These are phyloP conservation scores for Amanita phalloides DNA, from an alignment of 768 basidiomycete genomes.

Conservation along the genomic window DNA sequence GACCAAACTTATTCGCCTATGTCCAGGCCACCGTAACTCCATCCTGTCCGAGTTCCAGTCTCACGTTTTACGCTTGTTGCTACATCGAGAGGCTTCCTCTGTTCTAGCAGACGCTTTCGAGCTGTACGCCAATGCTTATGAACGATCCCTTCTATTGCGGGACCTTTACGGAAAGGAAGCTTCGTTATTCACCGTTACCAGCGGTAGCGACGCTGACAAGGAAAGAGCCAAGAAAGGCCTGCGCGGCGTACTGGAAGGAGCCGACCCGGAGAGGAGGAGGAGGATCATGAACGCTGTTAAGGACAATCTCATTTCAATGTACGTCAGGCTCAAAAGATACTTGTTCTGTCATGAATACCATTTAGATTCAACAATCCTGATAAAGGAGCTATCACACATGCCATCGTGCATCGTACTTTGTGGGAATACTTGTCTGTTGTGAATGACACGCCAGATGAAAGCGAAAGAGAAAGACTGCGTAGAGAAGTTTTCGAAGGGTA, in stretches of 20 bases:
- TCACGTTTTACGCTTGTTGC: slow-evolving; percentile 62
- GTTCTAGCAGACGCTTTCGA: slow-evolving; percentile 87
- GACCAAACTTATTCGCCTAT: slow-evolving; percentile 66
- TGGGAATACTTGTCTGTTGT: slow-evolving; percentile 77
- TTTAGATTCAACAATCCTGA: slow-evolving; percentile 83
- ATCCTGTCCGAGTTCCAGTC: slow-evolving; percentile 77
- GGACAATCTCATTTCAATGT: slow-evolving; percentile 72
- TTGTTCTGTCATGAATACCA: background rate
- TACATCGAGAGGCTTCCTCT: slow-evolving; percentile 76
- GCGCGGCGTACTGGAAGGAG: slow-evolving; percentile 52
- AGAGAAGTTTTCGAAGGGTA: slow-evolving; percentile 78
- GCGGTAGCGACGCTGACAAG: slow-evolving; percentile 50
- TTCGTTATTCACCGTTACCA: slow-evolving; percentile 45
- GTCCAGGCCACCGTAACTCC: slow-evolving; percentile 60
- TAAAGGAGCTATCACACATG: slow-evolving; percentile 80
- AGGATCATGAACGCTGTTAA: slow-evolving; percentile 61
- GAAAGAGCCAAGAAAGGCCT: slow-evolving; percentile 59
- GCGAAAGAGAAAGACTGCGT: slow-evolving; percentile 63
- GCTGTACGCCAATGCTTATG: slow-evolving; percentile 76
- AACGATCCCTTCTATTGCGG: slow-evolving; percentile 67
- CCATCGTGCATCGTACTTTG: slow-evolving; percentile 77
- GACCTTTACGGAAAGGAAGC: slow-evolving; percentile 92
- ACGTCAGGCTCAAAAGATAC: slow-evolving; percentile 12
- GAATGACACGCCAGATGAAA: slow-evolving; percentile 43
- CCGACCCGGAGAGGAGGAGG: slow-evolving; percentile 51